These are phyloP conservation scores for Mallotus japonicus DNA, from an alignment of 441 rosid species.

Conservation along the genomic window DNA sequence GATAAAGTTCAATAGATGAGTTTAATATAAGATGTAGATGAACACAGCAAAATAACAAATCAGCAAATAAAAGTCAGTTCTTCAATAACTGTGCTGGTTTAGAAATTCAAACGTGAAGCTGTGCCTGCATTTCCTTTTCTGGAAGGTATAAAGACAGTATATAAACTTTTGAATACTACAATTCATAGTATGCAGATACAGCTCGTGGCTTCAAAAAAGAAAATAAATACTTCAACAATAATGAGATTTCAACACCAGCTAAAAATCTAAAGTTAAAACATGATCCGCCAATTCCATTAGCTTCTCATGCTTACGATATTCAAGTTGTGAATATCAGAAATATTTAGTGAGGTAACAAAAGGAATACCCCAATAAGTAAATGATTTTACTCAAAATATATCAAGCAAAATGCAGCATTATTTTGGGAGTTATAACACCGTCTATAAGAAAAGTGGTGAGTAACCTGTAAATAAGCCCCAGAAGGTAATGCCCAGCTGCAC, in stretches of 20 bases:
- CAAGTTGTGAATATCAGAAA: slow-evolving; percentile 9
- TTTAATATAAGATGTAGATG: not conserved
- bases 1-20: slow-evolving; percentile 22
- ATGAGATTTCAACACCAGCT: not conserved
- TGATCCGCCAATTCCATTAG: not conserved
- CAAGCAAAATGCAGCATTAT: not conserved
- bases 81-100: not conserved
- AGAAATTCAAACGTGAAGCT: slow-evolving; percentile 8
- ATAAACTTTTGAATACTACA: not conserved
- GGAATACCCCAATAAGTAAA: not conserved
- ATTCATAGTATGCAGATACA: not conserved
- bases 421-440: not conserved
- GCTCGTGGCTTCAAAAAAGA: slow-evolving; percentile 2
- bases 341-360: not conserved
- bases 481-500: slow-evolving; percentile 95
- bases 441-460: slow-evolving; percentile 4
- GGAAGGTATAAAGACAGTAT: not conserved
- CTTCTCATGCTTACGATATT: not conserved
- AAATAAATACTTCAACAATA: not conserved
- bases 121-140: not conserved
- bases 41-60: not conserved
- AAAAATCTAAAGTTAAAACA: not conserved
- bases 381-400: not conserved
- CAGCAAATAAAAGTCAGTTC: not conserved
- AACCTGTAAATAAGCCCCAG: slow-evolving; percentile 95